These are phyloP conservation scores for Talaromyces rugulosus DNA, from an alignment of 2,329 filamentous ascomycete species.

Conservation along the genomic window DNA sequence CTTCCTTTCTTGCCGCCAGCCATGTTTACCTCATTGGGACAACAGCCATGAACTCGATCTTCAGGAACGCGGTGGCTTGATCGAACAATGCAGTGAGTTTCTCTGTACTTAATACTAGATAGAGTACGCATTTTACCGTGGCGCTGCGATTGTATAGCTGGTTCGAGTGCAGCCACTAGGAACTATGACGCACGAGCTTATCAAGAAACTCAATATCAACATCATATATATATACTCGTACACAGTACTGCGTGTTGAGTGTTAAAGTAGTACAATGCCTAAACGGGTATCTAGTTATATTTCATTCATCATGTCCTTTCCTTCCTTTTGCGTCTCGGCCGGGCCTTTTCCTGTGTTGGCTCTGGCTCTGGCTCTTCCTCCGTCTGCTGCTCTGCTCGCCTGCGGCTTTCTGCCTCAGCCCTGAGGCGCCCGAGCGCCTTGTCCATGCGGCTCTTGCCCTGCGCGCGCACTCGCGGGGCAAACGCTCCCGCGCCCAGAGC, in stretches of 20 bases:
- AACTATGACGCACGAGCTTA: neutral
- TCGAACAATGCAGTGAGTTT: neutral
- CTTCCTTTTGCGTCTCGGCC: slow-evolving; percentile 2
- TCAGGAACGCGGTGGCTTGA: neutral
- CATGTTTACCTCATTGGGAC: neutral
- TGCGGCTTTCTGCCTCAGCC: slow-evolving; percentile 44
- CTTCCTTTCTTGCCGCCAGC: neutral
- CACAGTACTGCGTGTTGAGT: too few species aligned
- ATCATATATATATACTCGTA: too few species aligned
- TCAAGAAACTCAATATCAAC: neutral
- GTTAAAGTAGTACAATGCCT: neutral
- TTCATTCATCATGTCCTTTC: neutral
- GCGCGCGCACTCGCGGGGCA: slow-evolving; percentile 62
- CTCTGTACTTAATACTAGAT: too few species aligned
- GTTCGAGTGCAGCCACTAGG: neutral
- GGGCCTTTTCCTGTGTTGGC: neutral
- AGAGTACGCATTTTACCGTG: too few species aligned
- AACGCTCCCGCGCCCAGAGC: slow-evolving; percentile 56
- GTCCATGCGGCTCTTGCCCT: slow-evolving; percentile 68
- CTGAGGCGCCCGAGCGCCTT: slow-evolving; percentile 67
- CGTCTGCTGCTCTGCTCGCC: slow-evolving; percentile 9
- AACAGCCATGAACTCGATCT: neutral
- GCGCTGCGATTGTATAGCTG: too few species aligned
- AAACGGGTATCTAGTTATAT: neutral
- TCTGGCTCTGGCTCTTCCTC: neutral